Base-by-base conservation (phyloP, 805 yeast species). In the Kluyveromyces aestuarii region DNA sequence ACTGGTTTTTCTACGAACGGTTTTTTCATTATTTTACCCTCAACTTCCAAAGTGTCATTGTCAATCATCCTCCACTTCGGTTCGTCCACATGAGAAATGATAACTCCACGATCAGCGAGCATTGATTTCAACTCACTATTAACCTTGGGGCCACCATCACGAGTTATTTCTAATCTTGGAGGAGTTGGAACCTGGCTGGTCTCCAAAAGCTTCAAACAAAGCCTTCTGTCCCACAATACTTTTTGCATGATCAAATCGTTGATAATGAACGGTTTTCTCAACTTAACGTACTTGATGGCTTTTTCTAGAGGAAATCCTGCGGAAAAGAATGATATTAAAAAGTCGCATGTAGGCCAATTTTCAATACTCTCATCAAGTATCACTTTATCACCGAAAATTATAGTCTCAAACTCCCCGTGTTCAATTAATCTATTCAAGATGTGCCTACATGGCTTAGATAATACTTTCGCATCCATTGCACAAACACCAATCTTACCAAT, bases 311-410 rank as follows among this genome's bases (percentile, higher is more conserved):
- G 99, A 69, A 93, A 93, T 0, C 99, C 99, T 30, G 81, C 79
- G n/a, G 96, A 86, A 66, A 93, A 93, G 67, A 93, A 93, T 55
- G 91, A 83, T 52, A 93, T 87, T 53, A 93, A 73, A 60, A 88
- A 93, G 64, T 93, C 99, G 71, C 99, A 93, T 37, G 96, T 88
- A 37, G 99, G 99, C 99, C 99, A 93, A 64, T 89, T 88, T 69
- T 93, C 98, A 50, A 93, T 79, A 14, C 77, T 71, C 69, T 95
- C 99, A 67, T 93, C 99, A 48, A 93, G 69, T 46, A 93, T 91
- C 21, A 89, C 97, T 67, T 93, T 93, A 66, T 93, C 99, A 50
- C 98, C 98, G 71, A 93, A 93, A 48, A 93, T 89, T 17, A 93
- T 86, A 0, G 98, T 88, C 61, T 93, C 98, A 64, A 93, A 93